A percentile compares a stretch with the other conserved stretches of the same genome.
Evolutionary conservation across 371 early-diverging fungal species (phyloP).

Genomic region (Apophysomyces elegans): DNA sequence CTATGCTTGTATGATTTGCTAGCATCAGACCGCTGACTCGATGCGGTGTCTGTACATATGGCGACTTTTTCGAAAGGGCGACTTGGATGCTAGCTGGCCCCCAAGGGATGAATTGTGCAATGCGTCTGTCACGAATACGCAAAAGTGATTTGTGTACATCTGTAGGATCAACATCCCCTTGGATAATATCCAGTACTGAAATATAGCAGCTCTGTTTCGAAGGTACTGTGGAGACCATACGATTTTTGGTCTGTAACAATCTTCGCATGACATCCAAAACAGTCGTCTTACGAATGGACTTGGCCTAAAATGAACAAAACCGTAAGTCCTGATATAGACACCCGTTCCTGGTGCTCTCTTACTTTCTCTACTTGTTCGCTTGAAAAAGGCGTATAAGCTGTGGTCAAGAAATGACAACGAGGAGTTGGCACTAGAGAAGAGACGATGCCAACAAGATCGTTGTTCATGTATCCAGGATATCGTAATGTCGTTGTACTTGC

Average conservation of each 20-base stretch:
- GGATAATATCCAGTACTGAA: slow-evolving; percentile 95
- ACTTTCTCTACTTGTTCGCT: slow-evolving; percentile 92
- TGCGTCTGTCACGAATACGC: slow-evolving; percentile 91
- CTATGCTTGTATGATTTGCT: slow-evolving; percentile 97
- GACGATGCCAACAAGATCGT: slow-evolving; percentile 95
- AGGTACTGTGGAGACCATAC: slow-evolving; percentile 92
- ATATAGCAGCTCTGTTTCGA: slow-evolving; percentile 95
- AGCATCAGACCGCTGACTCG: slow-evolving; percentile 98
- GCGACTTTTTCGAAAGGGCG: slow-evolving; percentile 90
- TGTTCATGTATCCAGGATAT: slow-evolving; percentile 99
- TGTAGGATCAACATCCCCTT: slow-evolving; percentile 97
- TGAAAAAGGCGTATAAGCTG: slow-evolving; percentile 99
- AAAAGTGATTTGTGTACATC: slow-evolving; percentile 98
- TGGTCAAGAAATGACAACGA: slow-evolving; percentile 96
- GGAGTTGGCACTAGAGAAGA: slow-evolving; percentile 96
- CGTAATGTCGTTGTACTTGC: slow-evolving; percentile 98
- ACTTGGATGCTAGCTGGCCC: slow-evolving; percentile 99
- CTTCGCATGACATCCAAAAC: slow-evolving; percentile 98
- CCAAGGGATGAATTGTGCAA: slow-evolving; percentile 99
- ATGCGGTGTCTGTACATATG: slow-evolving; percentile 90
- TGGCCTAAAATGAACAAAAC: slow-evolving; percentile 52
- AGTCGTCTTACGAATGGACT: slow-evolving; percentile 93
- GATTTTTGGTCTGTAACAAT: slow-evolving; percentile 94
- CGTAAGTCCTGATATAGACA: slow-evolving; percentile 3
- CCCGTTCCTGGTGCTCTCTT: slow-evolving; percentile 10